These are phyloP conservation scores for Cubamyces lactineus DNA, from an alignment of 768 basidiomycete genomes.

Conservation along the genomic window DNA sequence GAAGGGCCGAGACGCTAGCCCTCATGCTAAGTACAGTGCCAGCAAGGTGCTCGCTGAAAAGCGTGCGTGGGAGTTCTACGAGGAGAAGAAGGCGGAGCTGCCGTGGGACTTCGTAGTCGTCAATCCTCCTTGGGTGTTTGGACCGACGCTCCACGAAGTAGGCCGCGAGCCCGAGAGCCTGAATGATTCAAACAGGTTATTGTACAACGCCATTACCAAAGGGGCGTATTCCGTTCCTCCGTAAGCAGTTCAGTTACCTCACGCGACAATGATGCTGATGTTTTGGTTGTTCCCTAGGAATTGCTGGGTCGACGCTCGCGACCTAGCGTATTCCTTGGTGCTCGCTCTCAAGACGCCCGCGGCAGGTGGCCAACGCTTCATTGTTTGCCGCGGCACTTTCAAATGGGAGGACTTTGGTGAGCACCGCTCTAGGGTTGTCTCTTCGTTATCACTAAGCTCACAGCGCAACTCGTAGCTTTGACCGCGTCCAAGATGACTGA, in stretches of 20 bases:
- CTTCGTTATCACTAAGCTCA: too few species aligned
- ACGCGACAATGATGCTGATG: background rate
- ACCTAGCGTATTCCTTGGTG: constrained; percentile 36
- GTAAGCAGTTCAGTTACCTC: background rate
- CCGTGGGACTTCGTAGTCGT: constrained; percentile 54
- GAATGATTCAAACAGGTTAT: constrained; percentile 35
- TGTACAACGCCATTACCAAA: constrained; percentile 16
- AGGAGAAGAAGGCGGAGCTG: constrained; percentile 45
- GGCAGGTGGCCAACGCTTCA: constrained; percentile 44
- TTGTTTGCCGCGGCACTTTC: constrained; percentile 27
- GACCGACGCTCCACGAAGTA: constrained; percentile 35
- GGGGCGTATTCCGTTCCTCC: background rate
- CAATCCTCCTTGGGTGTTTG: constrained; percentile 49
- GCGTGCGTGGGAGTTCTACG: constrained; percentile 53
- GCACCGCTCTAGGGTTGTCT: background rate
- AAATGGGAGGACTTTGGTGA: constrained; percentile 19
- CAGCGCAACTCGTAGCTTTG: too few species aligned
- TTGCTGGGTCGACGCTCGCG: constrained; percentile 40
- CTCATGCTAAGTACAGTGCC: constrained; percentile 52
- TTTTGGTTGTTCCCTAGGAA: background rate
- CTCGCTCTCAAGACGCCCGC: constrained; percentile 31
- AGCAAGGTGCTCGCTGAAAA: constrained; percentile 63
- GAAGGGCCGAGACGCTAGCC: constrained; percentile 48
- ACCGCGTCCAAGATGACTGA: background rate
- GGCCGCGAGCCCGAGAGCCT: constrained; percentile 34